Percentiles rank a stretch among this genome's conserved stretches.
Conservation (phyloP, 2,329 filamentous ascomycete genomes). For the Claviceps pazoutovae region DNA sequence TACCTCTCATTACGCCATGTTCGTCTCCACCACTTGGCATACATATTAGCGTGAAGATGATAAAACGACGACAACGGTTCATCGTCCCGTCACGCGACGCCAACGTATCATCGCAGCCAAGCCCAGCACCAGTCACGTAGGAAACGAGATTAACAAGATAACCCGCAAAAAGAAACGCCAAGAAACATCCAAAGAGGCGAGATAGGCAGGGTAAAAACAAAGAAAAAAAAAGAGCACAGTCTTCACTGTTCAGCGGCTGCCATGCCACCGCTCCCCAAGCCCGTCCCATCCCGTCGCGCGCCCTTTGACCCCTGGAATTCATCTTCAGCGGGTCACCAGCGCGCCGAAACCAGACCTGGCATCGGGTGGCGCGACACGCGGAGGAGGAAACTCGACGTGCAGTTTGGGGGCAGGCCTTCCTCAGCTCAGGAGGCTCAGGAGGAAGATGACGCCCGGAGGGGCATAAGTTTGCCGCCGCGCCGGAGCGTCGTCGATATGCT, state of each 20-base stretch:
- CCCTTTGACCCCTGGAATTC: slow-evolving; percentile 57
- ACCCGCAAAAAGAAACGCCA: too few species aligned
- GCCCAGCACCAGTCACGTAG: too few species aligned
- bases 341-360: slow-evolving; percentile 51
- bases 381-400: slow-evolving; percentile 52
- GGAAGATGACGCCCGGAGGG: too few species aligned
- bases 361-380: slow-evolving; percentile 59
- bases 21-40: too few species aligned
- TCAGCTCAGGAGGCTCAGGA: neutral
- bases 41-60: too few species aligned
- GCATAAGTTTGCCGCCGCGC: slow-evolving; percentile 5
- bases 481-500: slow-evolving; percentile 41
- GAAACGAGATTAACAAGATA: too few species aligned
- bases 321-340: slow-evolving; percentile 64
- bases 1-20: too few species aligned
- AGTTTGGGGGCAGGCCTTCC: slow-evolving; percentile 45
- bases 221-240: neutral
- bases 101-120: too few species aligned
- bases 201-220: neutral
- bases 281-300: too few species aligned
- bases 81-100: too few species aligned
- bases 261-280: slow-evolving; percentile 1
- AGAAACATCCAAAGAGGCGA: too few species aligned
- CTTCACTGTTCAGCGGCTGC: neutral
- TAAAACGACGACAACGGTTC: too few species aligned